Evolutionary conservation across 2,329 filamentous ascomycete species (phyloP), one percentile per base, ranked within the genome.

Genomic region (Fusarium abutilonis): DNA sequence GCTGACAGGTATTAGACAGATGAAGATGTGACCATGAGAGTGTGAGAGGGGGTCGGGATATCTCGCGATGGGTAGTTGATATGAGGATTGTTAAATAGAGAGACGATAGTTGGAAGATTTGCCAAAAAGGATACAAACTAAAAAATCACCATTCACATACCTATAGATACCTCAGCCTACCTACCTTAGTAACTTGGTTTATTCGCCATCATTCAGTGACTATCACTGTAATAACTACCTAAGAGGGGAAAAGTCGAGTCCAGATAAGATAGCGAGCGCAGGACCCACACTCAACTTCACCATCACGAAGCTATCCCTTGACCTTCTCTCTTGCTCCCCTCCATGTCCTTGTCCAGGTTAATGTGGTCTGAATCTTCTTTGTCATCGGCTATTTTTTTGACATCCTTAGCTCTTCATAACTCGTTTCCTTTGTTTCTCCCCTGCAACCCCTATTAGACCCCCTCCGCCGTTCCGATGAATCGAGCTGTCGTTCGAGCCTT

Each of bases 401-500:
- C 19, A 39, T 31, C 26, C 10, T 23, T 17, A n/a, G 21, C 13
- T n/a, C 35, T 17, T 21, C 9, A 35, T 14, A 2, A 41, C 31
- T 35, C 9, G 4, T 34, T 13, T 34, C 36, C 19, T 21, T 40
- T 50, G 32, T 44, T 47, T 32, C 29, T 6, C 31, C 11, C 17
- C 10, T 15, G n/a, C 19, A 35, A 15, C 38, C 6, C n/a, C 17
- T 29, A 28, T 21, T 6, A 31, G 32, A 28, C 23, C 29, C 19
- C 15, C 32, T 28, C 52, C 44, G 43, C 42, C 60, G 68, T 57
- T 70, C 80, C 80, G 80, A 93, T 93, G 90, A 89, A 89, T 86
- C 89, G 88, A 79, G 89, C 85, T 77, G 85, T 86, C 68, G 78
- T 87, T 64, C 85, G 86, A 81, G 86, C 85, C 72, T 80, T 90